Conservation (phyloP, 2,329 filamentous ascomycete genomes). For the Myriosclerotinia scirpicola region DNA sequence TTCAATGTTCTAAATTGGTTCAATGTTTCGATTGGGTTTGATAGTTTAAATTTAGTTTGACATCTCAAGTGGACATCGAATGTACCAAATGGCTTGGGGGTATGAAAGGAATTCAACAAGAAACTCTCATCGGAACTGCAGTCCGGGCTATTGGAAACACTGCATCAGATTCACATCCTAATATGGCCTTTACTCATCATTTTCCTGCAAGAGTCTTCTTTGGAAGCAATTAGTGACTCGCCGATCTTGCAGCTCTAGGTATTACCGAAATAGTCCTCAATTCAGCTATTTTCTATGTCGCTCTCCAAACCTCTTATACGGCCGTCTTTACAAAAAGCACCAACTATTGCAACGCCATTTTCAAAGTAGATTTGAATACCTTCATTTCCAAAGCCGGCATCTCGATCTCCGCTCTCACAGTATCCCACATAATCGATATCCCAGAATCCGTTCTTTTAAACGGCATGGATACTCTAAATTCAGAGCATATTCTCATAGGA, state of each 20-base stretch:
- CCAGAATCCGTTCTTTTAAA: constrained; percentile 31
- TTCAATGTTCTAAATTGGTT: too few relatives aligned
- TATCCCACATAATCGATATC: constrained; percentile 24
- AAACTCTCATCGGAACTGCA: too few relatives aligned
- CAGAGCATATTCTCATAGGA: constrained; percentile 28
- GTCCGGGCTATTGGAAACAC: too few relatives aligned
- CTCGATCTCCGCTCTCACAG: neutral
- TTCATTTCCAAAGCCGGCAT: constrained; percentile 14
- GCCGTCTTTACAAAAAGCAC: constrained; percentile 33
- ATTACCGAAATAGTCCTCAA: constrained; percentile 36
- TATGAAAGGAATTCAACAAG: too few relatives aligned
- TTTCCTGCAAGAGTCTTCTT: neutral
- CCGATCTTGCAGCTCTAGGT: constrained; percentile 12
- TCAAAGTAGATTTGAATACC: constrained; percentile 31
- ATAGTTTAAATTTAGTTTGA: too few relatives aligned
- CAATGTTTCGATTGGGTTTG: too few relatives aligned
- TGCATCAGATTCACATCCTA: too few relatives aligned
- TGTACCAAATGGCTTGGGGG: too few relatives aligned
- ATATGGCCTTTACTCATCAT: neutral
- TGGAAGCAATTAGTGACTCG: neutral
- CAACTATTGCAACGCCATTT: constrained; percentile 30
- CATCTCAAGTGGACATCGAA: too few relatives aligned
- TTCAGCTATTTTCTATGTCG: constrained; percentile 37
- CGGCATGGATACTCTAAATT: constrained; percentile 32
- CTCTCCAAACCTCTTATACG: constrained; percentile 35